Conservation (phyloP, 257 asterid genomes). For the Coffea eugenioides region DNA sequence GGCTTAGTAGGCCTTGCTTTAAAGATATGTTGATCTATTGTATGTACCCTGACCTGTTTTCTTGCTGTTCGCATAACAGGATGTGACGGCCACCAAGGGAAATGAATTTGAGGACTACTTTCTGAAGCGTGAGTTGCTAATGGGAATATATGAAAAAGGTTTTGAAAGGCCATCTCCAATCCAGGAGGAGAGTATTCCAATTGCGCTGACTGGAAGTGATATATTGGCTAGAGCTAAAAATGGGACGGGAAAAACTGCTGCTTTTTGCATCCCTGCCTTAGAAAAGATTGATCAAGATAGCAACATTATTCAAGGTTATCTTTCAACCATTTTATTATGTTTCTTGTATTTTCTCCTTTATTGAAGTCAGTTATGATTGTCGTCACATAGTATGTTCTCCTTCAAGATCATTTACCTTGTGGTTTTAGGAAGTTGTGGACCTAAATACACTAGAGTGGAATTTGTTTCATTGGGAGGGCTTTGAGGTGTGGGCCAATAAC, state of each 20-base stretch:
- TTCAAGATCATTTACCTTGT: neutral
- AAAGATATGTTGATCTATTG: neutral
- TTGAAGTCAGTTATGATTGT: neutral
- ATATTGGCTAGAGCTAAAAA: slow-evolving; percentile 92
- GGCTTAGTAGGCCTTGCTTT: neutral
- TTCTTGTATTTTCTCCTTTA: neutral
- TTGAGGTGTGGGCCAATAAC: neutral
- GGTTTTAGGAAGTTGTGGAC: neutral
- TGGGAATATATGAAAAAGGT: slow-evolving; percentile 97
- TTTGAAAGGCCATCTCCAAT: slow-evolving; percentile 92
- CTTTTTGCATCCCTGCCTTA: slow-evolving; percentile 83
- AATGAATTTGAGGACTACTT: slow-evolving; percentile 90
- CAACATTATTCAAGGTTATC: slow-evolving; percentile 79
- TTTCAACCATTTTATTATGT: slow-evolving; percentile 17
- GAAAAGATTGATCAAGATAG: slow-evolving; percentile 87
- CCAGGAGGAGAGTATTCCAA: slow-evolving; percentile 96
- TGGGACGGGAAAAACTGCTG: slow-evolving; percentile 96
- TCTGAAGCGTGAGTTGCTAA: slow-evolving; percentile 80
- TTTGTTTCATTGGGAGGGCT: neutral
- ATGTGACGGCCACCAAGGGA: slow-evolving; percentile 93
- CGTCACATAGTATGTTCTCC: neutral
- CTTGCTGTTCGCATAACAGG: slow-evolving; percentile 41
- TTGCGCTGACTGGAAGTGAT: slow-evolving; percentile 88
- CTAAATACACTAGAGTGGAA: no score
- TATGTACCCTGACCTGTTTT: neutral